Percentiles rank a stretch among this genome's conserved stretches.
phyloP scores from a whole-genome alignment of 2,329 filamentous ascomycete genomes.

The Cladosporium sp. region DNA sequence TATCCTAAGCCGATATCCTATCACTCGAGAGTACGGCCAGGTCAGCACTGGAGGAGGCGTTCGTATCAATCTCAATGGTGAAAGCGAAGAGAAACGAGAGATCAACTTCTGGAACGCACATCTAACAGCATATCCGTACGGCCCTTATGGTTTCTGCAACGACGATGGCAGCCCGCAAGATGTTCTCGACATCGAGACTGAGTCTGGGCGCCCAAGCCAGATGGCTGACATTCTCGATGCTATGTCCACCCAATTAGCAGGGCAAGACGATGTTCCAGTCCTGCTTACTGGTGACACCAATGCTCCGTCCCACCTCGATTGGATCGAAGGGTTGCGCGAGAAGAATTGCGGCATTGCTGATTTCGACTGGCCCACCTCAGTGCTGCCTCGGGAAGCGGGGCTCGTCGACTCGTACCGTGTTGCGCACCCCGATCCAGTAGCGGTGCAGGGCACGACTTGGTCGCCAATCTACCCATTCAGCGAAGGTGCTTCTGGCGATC shows the following conservation, averaged over 20 bases:
- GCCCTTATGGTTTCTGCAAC: slow-evolving; percentile 5
- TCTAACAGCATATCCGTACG: slow-evolving; percentile 5
- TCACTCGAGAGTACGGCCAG: not conserved
- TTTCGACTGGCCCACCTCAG: slow-evolving; percentile 7
- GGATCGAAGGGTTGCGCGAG: not conserved
- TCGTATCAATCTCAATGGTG: slow-evolving; percentile 5
- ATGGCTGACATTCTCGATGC: not conserved
- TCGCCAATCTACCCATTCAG: slow-evolving; percentile 1
- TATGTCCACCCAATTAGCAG: not conserved
- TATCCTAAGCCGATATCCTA: slow-evolving; percentile 2
- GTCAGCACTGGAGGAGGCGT: not conserved
- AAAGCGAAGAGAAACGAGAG: not conserved
- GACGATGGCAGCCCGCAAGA: not conserved
- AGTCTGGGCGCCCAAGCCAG: not conserved
- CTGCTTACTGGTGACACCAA: slow-evolving; percentile 3
- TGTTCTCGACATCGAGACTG: not conserved
- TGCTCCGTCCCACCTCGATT: slow-evolving; percentile 9
- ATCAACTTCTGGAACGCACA: slow-evolving; percentile 11
- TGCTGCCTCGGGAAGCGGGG: slow-evolving; percentile 1
- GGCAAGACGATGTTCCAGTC: not conserved
- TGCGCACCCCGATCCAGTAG: slow-evolving; percentile 3
- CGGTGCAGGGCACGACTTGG: not conserved
- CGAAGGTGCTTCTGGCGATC: not conserved
- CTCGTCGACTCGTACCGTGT: slow-evolving; percentile 5
- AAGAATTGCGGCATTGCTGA: slow-evolving; percentile 3